Base-by-base conservation (phyloP, 192 early-diverging fungal species). In the Endogone sp. region DNA sequence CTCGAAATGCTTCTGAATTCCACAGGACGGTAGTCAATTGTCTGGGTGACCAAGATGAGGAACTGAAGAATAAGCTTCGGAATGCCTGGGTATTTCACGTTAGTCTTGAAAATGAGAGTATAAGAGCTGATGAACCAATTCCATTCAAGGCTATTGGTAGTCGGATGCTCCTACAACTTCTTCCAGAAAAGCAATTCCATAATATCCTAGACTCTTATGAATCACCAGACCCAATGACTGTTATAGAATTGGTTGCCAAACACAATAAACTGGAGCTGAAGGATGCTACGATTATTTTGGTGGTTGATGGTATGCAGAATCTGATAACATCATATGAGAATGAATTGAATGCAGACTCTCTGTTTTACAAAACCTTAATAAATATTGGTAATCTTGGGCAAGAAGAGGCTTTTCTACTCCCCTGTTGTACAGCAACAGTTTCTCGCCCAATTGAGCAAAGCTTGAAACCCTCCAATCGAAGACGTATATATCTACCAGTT, bases 61-160 rank as follows among this genome's bases (percentile, higher is more conserved):
- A 65, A 30, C 60, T 69, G 61, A 62, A n/a, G 58, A 64, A 65
- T 11, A 68, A 32, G 44, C 28, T 77, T 55, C 31, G 66, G 54
- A 31, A 77, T 30, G 75, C 67, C 57, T 77, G 71, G 75, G 75
- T 72, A 60, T 77, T 77, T 63, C 59, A 72, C 64, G 49, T 72
- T 60, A 77, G 60, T 59, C 64, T 68, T 30, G 71, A 72, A 62
- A 77, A 77, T 66, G 71, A 57, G 44, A 68, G 60, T 49, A 22
- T 65, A 54, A 54, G 32, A 16, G 30, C 24, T 13, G 24, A 3
- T 24, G 67, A 72, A 49, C 16, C 20, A 22, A 55, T 57, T 62
- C 23, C 71, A 32, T 63, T 68, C 60, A 4, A 29, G 22, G 70
- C 70, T 56, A 32, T 77, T 69, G 75, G 56, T 22, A 72, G 24